These are phyloP conservation scores for Arthrobotrys entomopaga DNA, from an alignment of 2,329 filamentous ascomycete species.

Conservation along the genomic window DNA sequence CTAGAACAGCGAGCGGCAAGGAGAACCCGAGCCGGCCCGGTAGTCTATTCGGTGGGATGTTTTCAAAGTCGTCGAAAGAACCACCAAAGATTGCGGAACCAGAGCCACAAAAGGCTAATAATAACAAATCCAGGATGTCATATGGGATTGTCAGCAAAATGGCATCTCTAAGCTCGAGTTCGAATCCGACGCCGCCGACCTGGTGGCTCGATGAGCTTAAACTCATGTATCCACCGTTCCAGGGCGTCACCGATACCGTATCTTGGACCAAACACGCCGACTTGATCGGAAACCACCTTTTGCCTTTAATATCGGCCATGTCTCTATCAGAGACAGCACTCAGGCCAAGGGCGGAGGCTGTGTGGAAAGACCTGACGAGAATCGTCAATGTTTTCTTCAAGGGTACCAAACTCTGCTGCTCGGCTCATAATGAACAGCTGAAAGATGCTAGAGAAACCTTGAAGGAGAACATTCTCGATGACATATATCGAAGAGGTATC, in stretches of 20 bases:
- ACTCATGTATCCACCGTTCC: constrained; percentile 52
- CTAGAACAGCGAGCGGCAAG: constrained; percentile 13
- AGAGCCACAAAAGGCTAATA: constrained; percentile 32
- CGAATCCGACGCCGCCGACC: constrained; percentile 26
- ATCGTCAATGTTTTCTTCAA: constrained; percentile 47
- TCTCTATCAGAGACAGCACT: constrained; percentile 33
- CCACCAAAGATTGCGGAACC: constrained; percentile 31
- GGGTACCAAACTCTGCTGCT: constrained; percentile 45
- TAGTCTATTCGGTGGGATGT: constrained; percentile 49
- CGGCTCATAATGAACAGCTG: constrained; percentile 29
- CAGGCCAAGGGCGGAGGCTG: constrained; percentile 30
- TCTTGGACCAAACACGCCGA: constrained; percentile 45
- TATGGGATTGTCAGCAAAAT: constrained; percentile 46
- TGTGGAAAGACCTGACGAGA: constrained; percentile 47
- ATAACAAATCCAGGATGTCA: constrained; percentile 38
- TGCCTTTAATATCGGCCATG: constrained; percentile 46
- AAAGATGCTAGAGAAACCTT: constrained; percentile 33
- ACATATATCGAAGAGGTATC: constrained; percentile 47
- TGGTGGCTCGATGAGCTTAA: constrained; percentile 53
- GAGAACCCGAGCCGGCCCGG: constrained; percentile 33
- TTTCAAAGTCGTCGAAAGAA: constrained; percentile 45
- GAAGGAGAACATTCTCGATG: constrained; percentile 41
- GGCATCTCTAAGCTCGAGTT: constrained; percentile 14
- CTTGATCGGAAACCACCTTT: constrained; percentile 47
- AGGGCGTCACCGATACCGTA: constrained; percentile 26